Base-by-base conservation (phyloP, 768 basidiomycete genomes). In the Suillus tomentosus region DNA sequence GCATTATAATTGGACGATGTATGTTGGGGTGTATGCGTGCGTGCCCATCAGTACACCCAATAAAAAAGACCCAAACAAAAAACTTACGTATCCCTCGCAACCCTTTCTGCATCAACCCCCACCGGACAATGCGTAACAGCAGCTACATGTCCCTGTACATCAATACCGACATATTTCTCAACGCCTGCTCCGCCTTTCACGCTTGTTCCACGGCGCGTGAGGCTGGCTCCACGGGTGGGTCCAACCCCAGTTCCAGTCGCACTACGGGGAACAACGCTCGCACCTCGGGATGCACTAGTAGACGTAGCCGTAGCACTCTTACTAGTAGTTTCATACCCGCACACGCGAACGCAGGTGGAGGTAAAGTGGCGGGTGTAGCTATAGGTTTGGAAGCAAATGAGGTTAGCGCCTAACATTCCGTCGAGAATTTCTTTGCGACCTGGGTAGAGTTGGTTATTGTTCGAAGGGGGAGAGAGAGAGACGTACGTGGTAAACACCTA, bases 321-420 rank as follows among this genome's bases (percentile, higher is more conserved):
- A 45, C 70, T 60, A 5, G 87, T 88, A 2, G 89, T 88, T 74
- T 99, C 96, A 78, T 95, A 94, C 2, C 96, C 96, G 75, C 95
- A 96, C 5, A 99, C 96, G 22, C 96, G 91, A 50, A 99, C 88
- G 74, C 96, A 98, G 1, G 94, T 94, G 19, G 93, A 95, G 36
- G 87, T 88, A 78, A 99, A 99, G 78, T 99, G 96, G 7, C 96
- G 87, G 11, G 91, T 89, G 80, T 97, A 96, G 3, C 94, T 95
- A 77, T 96, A 97, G 0, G 96, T 97, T 81, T 94, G 93, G 92
- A 99, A 99, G 76, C 94, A 96, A 57, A 98, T 88, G 40, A 97
- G 84, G 78, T 97, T 95, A 57, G 96, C 95, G 37, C 96, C 95
- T 53, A 99, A 89, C 94, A 99, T 97, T 43, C 96, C 97, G 67